Percentiles rank a stretch among this genome's conserved stretches.
Evolutionary conservation across 2,329 filamentous ascomycete species (phyloP).

Genomic region (Fusarium dlaminii): DNA sequence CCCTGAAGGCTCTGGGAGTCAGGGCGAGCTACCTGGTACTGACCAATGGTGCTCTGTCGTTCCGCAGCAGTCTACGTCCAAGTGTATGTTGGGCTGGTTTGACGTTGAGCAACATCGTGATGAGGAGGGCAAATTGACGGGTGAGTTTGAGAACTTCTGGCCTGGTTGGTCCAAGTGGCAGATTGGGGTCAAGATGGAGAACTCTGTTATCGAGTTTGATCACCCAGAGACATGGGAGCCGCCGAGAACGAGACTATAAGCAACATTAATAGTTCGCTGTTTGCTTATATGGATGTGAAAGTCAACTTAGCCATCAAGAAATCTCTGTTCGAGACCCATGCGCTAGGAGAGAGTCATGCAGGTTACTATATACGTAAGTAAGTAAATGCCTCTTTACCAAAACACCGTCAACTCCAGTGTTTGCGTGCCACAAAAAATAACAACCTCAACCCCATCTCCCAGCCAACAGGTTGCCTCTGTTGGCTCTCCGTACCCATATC

Average conservation of each 20-base stretch:
- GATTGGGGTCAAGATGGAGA: conserved; percentile 52
- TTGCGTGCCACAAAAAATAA: conserved; percentile 14
- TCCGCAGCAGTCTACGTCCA: conserved; percentile 44
- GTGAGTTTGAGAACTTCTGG: conserved; percentile 56
- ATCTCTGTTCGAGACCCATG: conserved; percentile 24
- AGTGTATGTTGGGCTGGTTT: conserved; percentile 56
- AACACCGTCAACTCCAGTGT: conserved; percentile 41
- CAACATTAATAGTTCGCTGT: neutral
- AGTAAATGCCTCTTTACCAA: conserved; percentile 31
- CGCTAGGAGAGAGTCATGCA: conserved; percentile 16
- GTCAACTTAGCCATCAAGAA: conserved; percentile 10
- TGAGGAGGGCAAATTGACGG: conserved; percentile 28
- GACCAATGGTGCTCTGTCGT: conserved; percentile 55
- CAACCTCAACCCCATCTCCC: conserved; percentile 5
- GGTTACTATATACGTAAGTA: conserved; percentile 16
- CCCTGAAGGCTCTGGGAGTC: conserved; percentile 50
- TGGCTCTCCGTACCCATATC: conserved; percentile 16
- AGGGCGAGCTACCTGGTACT: conserved; percentile 57
- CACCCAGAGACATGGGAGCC: conserved; percentile 43
- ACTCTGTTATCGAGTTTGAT: conserved; percentile 47
- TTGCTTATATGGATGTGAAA: neutral
- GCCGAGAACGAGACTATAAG: conserved; percentile 38
- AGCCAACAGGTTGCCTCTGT: conserved; percentile 33
- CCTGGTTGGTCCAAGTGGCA: conserved; percentile 57
- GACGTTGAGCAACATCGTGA: conserved; percentile 55